Base-by-base conservation (phyloP, 345 rosid species). In the Boechera retrofracta region DNA sequence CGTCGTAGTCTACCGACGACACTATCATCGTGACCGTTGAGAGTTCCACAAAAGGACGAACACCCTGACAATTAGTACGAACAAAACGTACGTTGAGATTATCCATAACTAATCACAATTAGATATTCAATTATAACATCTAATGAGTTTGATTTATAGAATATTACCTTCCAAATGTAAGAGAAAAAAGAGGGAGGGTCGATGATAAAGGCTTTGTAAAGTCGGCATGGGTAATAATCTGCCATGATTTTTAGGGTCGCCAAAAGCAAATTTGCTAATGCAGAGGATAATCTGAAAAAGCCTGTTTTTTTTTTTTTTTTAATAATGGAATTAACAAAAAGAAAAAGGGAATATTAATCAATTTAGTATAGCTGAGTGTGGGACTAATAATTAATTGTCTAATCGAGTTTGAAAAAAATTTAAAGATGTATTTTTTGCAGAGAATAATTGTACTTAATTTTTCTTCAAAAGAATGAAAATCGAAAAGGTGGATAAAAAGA, bases 161-260 rank as follows among this genome's bases (percentile, higher is more conserved):
- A 35, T 41, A 3, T 45, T 80, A 92, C 99, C 99, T 95, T 95
- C 98, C 98, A 95, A 2, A 95, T 64, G 55, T 87, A 92, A 71
- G 98, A 85, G 80, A 95, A 95, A 29, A 95, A 86, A 1, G 98
- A 88, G 42, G 99, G 96, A n/a, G 99, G 94, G 79, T 95, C 97
- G 77, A 95, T 92, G 77, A 92, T 87, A 73, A 95, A 92, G 69
- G 91, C 86, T 75, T 83, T 85, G 86, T 79, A 78, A 81, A 95
- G 98, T 60, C 91, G 87, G 66, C 91, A 86, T 0, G 99, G 99
- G 48, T 95, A 91, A 77, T 88, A 77, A 42, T 92, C 99, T 7
- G 84, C 93, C 67, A 91, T 82, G 12, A 89, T 84, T 78, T 91
- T 95, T 84, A 92, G 88, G 24, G 96, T 74, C 60, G 93, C 87